Conservation (phyloP, 257 asterid genomes). For the Verbascum thapsus region DNA sequence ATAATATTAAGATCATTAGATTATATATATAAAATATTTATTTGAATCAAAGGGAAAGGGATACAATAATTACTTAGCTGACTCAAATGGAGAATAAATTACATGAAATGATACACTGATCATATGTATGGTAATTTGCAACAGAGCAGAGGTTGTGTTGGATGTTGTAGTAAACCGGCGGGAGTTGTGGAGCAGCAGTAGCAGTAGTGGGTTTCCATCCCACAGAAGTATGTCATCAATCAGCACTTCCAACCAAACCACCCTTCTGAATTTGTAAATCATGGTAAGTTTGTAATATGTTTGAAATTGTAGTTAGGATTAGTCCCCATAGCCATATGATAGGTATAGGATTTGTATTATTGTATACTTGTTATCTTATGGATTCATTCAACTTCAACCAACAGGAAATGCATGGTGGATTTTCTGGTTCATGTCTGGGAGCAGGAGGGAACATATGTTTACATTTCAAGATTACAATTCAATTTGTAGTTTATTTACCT, state of each 20-base stretch:
- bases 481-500: too few relatives aligned
- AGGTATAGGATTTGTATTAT: too few relatives aligned
- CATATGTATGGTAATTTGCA: constrained; percentile 68
- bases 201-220: constrained; percentile 75
- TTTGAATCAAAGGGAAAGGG: too few relatives aligned
- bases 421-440: constrained; percentile 71
- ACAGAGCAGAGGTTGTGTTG: constrained; percentile 99
- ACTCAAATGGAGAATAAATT: too few relatives aligned
- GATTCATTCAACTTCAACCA: background rate
- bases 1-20: too few relatives aligned
- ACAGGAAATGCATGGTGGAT: constrained; percentile 84
- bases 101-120: constrained; percentile 55
- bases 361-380: constrained; percentile 11
- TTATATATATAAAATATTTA: too few relatives aligned
- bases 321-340: too few relatives aligned
- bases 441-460: constrained; percentile 64
- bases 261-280: constrained; percentile 75
- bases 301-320: too few relatives aligned
- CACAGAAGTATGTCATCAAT: constrained; percentile 82
- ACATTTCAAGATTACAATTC: too few relatives aligned
- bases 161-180: constrained; percentile 84
- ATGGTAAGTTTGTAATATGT: constrained; percentile 49
- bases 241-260: constrained; percentile 74
- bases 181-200: constrained; percentile 86
- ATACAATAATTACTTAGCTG: too few relatives aligned